phyloP scores from a whole-genome alignment of 164 flowering plant genomes.

The Stephania japonica region DNA sequence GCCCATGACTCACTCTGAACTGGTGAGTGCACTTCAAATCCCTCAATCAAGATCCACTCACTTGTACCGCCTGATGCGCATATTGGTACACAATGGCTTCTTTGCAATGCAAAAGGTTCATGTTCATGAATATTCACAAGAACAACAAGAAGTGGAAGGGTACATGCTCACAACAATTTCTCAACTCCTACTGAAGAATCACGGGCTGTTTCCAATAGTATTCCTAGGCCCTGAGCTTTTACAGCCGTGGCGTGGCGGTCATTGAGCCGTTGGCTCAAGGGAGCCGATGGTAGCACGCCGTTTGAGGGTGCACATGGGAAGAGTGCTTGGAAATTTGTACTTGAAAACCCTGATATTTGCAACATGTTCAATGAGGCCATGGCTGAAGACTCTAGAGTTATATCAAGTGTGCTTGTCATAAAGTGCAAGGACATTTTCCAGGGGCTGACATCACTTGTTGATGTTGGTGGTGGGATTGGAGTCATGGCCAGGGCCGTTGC shows the following conservation, averaged over 20 bases:
- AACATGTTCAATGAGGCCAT: constrained; percentile 23
- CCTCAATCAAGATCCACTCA: not conserved
- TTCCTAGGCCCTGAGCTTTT: constrained; percentile 22
- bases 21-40: not conserved
- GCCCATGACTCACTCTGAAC: constrained; percentile 8
- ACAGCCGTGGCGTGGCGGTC: not conserved
- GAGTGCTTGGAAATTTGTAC: constrained; percentile 16
- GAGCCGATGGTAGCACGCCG: not conserved
- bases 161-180: constrained; percentile 23
- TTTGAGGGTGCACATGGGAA: constrained; percentile 24
- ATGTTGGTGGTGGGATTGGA: constrained; percentile 22
- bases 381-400: constrained; percentile 19
- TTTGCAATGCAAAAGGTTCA: not conserved
- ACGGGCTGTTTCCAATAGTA: constrained; percentile 14
- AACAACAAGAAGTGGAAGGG: not conserved
- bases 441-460: constrained; percentile 28
- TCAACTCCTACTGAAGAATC: constrained; percentile 25
- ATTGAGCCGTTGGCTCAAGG: too few relatives aligned
- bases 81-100: not conserved
- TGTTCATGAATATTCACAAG: not conserved
- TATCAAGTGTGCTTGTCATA: constrained; percentile 9
- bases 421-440: constrained; percentile 18
- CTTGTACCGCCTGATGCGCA: not conserved
- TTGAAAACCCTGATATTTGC: not conserved
- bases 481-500: constrained; percentile 7